These are phyloP conservation scores for Luffa acutangula DNA, from an alignment of 306 rosid species.

Conservation along the genomic window DNA sequence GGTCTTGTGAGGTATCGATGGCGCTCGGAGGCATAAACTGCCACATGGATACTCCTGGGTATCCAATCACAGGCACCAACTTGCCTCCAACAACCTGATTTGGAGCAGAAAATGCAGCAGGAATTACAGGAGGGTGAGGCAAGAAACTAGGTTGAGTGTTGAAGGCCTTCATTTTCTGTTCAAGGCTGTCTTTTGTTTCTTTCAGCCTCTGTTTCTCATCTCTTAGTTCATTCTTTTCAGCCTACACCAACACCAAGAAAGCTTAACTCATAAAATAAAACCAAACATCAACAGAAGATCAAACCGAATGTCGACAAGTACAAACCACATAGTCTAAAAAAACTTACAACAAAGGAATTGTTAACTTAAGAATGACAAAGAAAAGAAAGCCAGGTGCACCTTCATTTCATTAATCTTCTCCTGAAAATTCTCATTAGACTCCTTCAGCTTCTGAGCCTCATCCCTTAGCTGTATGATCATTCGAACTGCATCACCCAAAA, in stretches of 20 bases:
- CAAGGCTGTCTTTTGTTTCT: conserved; percentile 59
- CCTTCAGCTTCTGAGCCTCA: conserved; percentile 57
- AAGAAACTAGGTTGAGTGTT: conserved; percentile 41
- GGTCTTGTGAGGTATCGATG: conserved; percentile 82
- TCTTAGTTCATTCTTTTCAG: conserved; percentile 89
- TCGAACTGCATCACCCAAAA: conserved; percentile 65
- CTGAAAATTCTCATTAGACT: conserved; percentile 37
- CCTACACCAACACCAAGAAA: conserved; percentile 29
- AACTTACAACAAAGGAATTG: background rate
- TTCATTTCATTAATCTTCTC: conserved; percentile 68
- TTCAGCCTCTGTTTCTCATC: conserved; percentile 89
- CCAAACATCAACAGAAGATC: background rate
- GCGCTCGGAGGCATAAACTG: conserved; percentile 76
- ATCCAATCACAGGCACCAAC: conserved; percentile 69
- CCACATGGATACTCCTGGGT: conserved; percentile 93
- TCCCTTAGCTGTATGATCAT: conserved; percentile 49
- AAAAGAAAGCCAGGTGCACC: conserved; percentile 24
- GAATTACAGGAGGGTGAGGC: conserved; percentile 34
- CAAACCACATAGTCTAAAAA: background rate
- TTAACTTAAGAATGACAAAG: background rate
- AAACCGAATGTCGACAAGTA: background rate
- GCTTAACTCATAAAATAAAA: background rate
- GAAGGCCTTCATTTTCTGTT: conserved; percentile 38
- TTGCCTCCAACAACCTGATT: conserved; percentile 49
- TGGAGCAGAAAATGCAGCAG: conserved; percentile 32